phyloP scores from a whole-genome alignment of 768 basidiomycete species.

The Leccinum boreale region DNA sequence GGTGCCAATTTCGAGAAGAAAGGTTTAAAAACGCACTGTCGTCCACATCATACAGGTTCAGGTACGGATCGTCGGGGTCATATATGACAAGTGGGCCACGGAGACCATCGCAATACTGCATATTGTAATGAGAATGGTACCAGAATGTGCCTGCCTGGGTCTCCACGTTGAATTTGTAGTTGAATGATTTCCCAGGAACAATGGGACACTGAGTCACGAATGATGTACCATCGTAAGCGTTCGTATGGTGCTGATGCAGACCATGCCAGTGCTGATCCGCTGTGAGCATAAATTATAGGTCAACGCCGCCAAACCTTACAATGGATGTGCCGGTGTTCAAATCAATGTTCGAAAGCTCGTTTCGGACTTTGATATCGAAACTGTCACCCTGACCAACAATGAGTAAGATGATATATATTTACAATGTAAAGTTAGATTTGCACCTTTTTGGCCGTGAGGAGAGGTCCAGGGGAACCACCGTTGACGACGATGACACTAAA shows the following conservation, averaged over 20 bases:
- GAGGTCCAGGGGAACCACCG: conserved; percentile 38
- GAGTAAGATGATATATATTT: background rate
- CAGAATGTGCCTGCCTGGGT: conserved; percentile 41
- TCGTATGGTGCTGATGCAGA: conserved; percentile 39
- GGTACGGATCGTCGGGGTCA: conserved; percentile 35
- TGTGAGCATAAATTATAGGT: background rate
- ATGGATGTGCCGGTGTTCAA: conserved; percentile 42
- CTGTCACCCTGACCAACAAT: conserved; percentile 31
- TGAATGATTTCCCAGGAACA: conserved; percentile 35
- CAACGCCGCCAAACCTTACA: conserved; percentile 23
- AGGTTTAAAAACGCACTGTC: conserved; percentile 16
- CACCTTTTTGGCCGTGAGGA: conserved; percentile 41
- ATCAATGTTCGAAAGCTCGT: conserved; percentile 36
- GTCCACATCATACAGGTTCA: conserved; percentile 38
- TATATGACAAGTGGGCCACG: conserved; percentile 48
- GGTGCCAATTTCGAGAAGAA: background rate
- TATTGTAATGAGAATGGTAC: conserved; percentile 46
- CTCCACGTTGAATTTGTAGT: conserved; percentile 34
- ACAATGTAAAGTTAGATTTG: background rate
- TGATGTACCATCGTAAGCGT: conserved; percentile 43
- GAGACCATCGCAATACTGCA: conserved; percentile 56
- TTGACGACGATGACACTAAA: conserved; percentile 39
- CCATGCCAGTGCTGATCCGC: conserved; percentile 44
- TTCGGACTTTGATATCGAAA: conserved; percentile 41
- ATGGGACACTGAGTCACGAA: conserved; percentile 51